These are phyloP conservation scores for Vickermania ingenoplastis DNA, from an alignment of 208 protist species.

Conservation along the genomic window DNA sequence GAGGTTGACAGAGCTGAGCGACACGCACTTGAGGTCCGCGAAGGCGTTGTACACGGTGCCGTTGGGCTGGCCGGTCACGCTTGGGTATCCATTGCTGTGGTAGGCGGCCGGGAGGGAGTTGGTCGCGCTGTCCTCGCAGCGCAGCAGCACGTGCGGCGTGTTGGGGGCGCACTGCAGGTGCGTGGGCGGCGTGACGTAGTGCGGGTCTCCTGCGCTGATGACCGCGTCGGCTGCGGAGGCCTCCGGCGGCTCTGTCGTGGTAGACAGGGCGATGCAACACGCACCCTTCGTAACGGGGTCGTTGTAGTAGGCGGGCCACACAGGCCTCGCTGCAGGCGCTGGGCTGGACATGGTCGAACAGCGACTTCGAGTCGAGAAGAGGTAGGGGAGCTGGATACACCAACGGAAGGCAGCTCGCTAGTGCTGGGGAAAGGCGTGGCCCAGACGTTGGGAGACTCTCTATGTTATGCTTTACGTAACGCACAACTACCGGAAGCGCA, in stretches of 20 bases:
- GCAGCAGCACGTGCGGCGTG: constrained; percentile 34
- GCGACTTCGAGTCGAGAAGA: no score
- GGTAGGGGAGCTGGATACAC: no score
- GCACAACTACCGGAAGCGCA: no score
- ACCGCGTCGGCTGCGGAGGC: constrained; percentile 6
- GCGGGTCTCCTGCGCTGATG: neutral
- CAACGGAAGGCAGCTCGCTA: no score
- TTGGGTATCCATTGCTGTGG: constrained; percentile 64
- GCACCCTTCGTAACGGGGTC: neutral
- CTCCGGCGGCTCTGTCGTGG: neutral
- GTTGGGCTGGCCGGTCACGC: constrained; percentile 21
- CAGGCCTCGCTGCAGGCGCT: neutral
- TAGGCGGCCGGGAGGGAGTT: constrained; percentile 73
- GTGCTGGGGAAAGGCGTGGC: no score
- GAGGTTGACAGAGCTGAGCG: constrained; percentile 45
- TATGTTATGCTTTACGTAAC: no score
- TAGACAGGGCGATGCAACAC: neutral
- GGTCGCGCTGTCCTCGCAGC: constrained; percentile 29
- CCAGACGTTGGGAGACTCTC: no score
- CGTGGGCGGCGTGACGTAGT: neutral
- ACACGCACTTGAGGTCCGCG: constrained; percentile 50
- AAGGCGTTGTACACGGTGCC: constrained; percentile 56
- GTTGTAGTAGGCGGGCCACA: neutral
- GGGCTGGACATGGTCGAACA: no score
- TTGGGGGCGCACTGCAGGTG: constrained; percentile 13